Evolutionary conservation across 306 rosid species (phyloP), one percentile per base, ranked within the genome.

Genomic region (Sicyos edulis): DNA sequence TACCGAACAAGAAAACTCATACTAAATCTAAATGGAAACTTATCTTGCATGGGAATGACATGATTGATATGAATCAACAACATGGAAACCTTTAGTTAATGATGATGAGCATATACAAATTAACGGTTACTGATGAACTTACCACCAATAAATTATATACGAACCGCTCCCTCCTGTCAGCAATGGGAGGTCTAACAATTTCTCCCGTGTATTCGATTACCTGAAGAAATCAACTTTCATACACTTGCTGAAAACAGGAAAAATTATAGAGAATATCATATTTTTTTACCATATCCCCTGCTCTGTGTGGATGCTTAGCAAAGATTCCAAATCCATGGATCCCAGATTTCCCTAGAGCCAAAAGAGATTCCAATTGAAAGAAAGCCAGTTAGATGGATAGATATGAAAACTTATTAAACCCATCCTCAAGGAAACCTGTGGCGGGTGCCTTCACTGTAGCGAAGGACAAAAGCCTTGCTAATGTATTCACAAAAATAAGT

Each of bases 271-370:
- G 14, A 67, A 67, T 15, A 22, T 3, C 14, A 22, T 47, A 1
- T 74, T 40, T 54, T 22, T 59, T 78, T 91, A 93, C 99, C 99
- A 93, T 93, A 79, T 93, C 99, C 71, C 99, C 99, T 15, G 97
- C 99, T 89, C 91, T 91, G 79, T 88, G 88, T 70, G 99, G 95
- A 80, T 87, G 92, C 88, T 93, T 93, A 40, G 99, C 85, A 70
- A 93, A 93, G 83, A 93, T 93, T 73, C 99, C 99, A 89, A 90
- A 93, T 78, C 99, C 99, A 86, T 93, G 99, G 81, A 93, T 93
- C 83, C 96, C 88, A 12, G 99, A 93, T 83, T 93, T 93, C 75
- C 99, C 99, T 92, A 65, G 80, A 37, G 49, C 59, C 49, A 54
- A 71, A 44, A 54, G 13, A 45, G 74, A 72, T 55, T 50, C 26